Percentiles rank a stretch among this genome's conserved stretches.
These are phyloP conservation scores for Glycine tomentella DNA, from an alignment of 306 rosid species.

Conservation along the genomic window DNA sequence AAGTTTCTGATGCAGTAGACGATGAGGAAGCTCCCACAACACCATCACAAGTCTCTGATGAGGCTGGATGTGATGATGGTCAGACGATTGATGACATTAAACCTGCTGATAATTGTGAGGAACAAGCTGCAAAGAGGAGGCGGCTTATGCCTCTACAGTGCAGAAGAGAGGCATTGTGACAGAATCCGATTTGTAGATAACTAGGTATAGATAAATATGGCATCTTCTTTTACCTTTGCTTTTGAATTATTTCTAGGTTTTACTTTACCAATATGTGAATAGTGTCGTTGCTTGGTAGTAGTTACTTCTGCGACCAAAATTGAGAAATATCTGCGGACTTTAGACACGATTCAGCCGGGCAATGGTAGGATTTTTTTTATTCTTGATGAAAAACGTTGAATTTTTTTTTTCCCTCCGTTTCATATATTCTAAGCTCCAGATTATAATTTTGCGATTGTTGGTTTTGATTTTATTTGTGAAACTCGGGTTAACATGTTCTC, in stretches of 20 bases:
- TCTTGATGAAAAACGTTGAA: not conserved
- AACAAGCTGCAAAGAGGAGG: constrained; percentile 65
- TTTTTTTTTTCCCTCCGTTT: not conserved
- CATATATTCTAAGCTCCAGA: too few species aligned
- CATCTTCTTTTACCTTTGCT: constrained; percentile 8
- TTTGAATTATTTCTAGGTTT: constrained; percentile 28
- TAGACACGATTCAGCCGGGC: constrained; percentile 5
- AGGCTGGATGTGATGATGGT: constrained; percentile 38
- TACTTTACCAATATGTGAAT: constrained; percentile 42
- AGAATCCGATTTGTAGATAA: constrained; percentile 36
- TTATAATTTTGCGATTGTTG: too few species aligned
- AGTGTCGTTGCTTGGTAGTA: constrained; percentile 13
- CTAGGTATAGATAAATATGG: constrained; percentile 34
- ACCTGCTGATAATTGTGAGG: constrained; percentile 50
- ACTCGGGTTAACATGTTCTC: not conserved
- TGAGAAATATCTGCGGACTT: constrained; percentile 32
- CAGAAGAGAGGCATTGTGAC: constrained; percentile 35
- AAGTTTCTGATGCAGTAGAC: constrained; percentile 35
- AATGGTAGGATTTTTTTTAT: constrained; percentile 10
- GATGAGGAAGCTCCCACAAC: not conserved
- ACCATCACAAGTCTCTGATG: too few species aligned
- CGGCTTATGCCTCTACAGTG: constrained; percentile 43
- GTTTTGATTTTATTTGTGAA: constrained; percentile 15
- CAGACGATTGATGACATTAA: constrained; percentile 42
- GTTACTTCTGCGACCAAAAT: constrained; percentile 14